phyloP scores from a whole-genome alignment of 768 basidiomycete genomes.

The Leccinum uliginosum region DNA sequence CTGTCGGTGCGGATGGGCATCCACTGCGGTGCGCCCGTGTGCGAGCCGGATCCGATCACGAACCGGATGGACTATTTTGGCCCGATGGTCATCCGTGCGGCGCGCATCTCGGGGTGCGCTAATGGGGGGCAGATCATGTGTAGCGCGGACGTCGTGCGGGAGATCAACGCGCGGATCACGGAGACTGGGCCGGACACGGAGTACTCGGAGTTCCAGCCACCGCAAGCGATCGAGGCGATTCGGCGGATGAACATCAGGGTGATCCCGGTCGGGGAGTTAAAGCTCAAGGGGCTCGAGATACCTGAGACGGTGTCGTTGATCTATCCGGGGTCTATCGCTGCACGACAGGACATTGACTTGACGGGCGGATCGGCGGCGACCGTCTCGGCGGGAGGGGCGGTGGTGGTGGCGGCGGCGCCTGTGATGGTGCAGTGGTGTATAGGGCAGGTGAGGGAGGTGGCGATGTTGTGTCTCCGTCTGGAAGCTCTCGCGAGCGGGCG shows the following conservation, averaged over 20 bases:
- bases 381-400: constrained; percentile 8
- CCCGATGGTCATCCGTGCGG: constrained; percentile 90
- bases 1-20: constrained; percentile 97
- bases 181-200: constrained; percentile 56
- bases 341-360: constrained; percentile 59
- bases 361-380: constrained; percentile 17
- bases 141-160: constrained; percentile 80
- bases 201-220: constrained; percentile 52
- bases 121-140: constrained; percentile 93
- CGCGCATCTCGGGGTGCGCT: constrained; percentile 78
- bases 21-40: constrained; percentile 86
- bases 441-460: constrained; percentile 72
- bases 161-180: constrained; percentile 61
- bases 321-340: constrained; percentile 71
- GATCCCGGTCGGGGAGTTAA: constrained; percentile 79
- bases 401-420: constrained; percentile 1
- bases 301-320: constrained; percentile 84
- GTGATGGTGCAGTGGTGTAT: constrained; percentile 61
- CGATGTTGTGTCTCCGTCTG: constrained; percentile 67
- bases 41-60: constrained; percentile 88
- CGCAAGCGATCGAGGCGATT: constrained; percentile 69
- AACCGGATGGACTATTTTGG: constrained; percentile 98
- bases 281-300: constrained; percentile 91
- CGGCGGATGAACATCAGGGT: constrained; percentile 65
- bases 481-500: constrained; percentile 69